Evolutionary conservation across 2,329 filamentous ascomycete species (phyloP).

Genomic region (Cercospora brassicicola): DNA sequence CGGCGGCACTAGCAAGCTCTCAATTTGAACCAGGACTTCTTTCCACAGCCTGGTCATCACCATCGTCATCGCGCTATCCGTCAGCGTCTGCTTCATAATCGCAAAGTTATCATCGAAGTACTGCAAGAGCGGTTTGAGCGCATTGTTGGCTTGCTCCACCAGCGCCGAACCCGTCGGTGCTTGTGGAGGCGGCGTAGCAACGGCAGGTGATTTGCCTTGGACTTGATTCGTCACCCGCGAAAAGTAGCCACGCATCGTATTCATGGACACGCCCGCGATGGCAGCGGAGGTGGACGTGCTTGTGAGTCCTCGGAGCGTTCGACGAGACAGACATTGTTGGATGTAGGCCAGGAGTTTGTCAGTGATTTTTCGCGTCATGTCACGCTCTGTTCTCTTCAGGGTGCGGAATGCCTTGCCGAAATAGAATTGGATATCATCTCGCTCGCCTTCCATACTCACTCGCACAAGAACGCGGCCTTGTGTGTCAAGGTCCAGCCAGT

Average conservation of each 20-base stretch:
- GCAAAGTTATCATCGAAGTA: constrained; percentile 99
- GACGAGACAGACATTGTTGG: constrained; percentile 79
- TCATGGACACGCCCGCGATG: constrained; percentile 60
- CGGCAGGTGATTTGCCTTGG: constrained; percentile 40
- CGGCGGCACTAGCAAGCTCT: constrained; percentile 85
- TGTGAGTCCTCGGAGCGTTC: constrained; percentile 73
- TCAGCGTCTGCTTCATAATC: constrained; percentile 96
- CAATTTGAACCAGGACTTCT: constrained; percentile 88
- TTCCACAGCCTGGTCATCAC: constrained; percentile 99
- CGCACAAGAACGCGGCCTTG: constrained; percentile 85
- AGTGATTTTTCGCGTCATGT: constrained; percentile 97
- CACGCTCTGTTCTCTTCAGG: constrained; percentile 89
- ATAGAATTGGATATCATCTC: constrained; percentile 97
- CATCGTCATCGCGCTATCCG: constrained; percentile 92
- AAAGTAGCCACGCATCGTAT: constrained; percentile 68
- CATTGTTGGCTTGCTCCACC: constrained; percentile 72
- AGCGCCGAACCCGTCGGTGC: constrained; percentile 49
- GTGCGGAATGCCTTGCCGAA: constrained; percentile 96
- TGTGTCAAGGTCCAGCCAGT: constrained; percentile 96
- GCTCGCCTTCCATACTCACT: constrained; percentile 97
- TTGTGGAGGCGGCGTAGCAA: constrained; percentile 21
- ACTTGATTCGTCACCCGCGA: constrained; percentile 37
- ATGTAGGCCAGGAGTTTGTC: constrained; percentile 98
- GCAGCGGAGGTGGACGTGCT: constrained; percentile 43
- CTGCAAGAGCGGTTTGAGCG: constrained; percentile 78